phyloP scores from a whole-genome alignment of 1,284 basidiomycete genomes.

The Melampsora larici-populina region DNA sequence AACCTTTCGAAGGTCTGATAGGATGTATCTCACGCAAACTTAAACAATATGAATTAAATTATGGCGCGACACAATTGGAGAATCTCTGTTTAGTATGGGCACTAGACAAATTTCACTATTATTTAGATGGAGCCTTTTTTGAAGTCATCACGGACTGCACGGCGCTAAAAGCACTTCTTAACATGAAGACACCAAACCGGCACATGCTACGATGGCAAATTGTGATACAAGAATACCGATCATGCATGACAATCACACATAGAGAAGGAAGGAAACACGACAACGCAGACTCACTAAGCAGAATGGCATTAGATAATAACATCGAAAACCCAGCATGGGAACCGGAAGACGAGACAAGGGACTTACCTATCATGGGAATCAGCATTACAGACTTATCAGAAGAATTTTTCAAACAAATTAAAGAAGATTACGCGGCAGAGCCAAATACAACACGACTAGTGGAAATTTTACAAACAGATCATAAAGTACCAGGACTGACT shows the following conservation, averaged over 20 bases:
- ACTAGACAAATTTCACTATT: conserved; percentile 2
- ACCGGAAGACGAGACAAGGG: too few species aligned
- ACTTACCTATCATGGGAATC: neutral
- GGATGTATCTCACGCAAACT: too few species aligned
- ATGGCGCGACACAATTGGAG: neutral
- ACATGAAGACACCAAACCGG: too few species aligned
- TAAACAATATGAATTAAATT: too few species aligned
- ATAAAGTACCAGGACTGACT: neutral
- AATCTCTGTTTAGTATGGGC: neutral
- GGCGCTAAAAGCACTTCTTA: too few species aligned
- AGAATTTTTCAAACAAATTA: neutral
- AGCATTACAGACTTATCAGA: neutral
- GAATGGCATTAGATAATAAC: neutral
- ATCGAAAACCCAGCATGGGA: neutral
- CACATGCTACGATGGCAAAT: neutral
- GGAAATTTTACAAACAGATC: neutral
- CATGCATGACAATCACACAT: neutral
- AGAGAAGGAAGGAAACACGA: neutral
- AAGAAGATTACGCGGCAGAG: neutral
- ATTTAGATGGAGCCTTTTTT: neutral
- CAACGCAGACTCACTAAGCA: conserved; percentile 1
- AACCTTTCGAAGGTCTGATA: too few species aligned
- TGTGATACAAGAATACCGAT: neutral
- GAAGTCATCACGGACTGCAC: neutral
- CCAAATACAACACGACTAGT: neutral